Conservation (phyloP, 495 filamentous ascomycete species). For the Aspergillus sclerotiicarbonarius region DNA sequence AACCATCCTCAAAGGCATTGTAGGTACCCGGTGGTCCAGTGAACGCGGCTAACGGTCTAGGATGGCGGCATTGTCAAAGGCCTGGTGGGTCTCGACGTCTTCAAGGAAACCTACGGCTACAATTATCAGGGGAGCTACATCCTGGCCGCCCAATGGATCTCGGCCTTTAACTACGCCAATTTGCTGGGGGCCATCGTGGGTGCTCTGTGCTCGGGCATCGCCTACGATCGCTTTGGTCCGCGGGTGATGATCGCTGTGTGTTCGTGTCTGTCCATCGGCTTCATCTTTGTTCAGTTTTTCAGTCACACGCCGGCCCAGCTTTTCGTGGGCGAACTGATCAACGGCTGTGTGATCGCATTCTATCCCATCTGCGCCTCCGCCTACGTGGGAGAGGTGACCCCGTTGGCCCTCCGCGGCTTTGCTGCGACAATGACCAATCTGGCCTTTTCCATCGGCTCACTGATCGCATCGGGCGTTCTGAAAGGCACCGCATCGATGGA, state of each 20-base stretch:
- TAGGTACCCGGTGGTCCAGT: neutral
- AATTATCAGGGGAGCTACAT: constrained; percentile 25
- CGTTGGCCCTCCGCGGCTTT: constrained; percentile 40
- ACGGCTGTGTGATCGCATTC: constrained; percentile 34
- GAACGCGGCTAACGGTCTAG: neutral
- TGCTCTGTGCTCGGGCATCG: constrained; percentile 41
- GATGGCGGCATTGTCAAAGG: constrained; percentile 31
- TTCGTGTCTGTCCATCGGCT: constrained; percentile 29
- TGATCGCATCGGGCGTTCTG: constrained; percentile 39
- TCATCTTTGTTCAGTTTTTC: constrained; percentile 39
- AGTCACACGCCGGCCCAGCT: constrained; percentile 29
- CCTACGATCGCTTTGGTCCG: constrained; percentile 32
- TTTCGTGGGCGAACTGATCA: constrained; percentile 35
- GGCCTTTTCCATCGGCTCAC: constrained; percentile 36
- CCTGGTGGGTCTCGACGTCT: constrained; percentile 31
- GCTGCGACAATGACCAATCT: constrained; percentile 40
- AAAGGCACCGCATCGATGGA: constrained; percentile 33
- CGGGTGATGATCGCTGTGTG: constrained; percentile 30
- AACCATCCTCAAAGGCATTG: constrained; percentile 31
- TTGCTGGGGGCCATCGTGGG: constrained; percentile 64
- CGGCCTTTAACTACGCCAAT: constrained; percentile 69
- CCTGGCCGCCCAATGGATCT: constrained; percentile 28
- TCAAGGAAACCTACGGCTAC: constrained; percentile 34
- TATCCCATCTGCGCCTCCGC: constrained; percentile 37
- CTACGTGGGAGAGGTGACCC: constrained; percentile 37